These are phyloP conservation scores for Mycena latifolia DNA, from an alignment of 768 basidiomycete species.

Conservation along the genomic window DNA sequence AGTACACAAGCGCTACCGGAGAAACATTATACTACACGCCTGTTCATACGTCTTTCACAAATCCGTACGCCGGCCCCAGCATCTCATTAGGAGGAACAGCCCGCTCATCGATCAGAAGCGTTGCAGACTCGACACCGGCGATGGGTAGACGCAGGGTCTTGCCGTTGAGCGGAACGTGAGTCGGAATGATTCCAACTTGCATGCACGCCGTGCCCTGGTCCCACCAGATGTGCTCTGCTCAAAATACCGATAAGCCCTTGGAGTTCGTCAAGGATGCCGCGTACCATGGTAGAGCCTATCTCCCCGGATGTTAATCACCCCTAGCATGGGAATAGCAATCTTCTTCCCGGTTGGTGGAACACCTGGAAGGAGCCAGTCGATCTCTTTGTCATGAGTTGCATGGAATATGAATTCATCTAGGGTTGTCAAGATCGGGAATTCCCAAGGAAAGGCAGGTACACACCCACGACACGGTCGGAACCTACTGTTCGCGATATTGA, in stretches of 20 bases:
- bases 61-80: conserved; percentile 39
- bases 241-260: background rate
- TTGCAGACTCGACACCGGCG: conserved; percentile 41
- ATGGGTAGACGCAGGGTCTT: conserved; percentile 43
- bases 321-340: conserved; percentile 64
- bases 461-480: conserved; percentile 63
- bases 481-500: conserved; percentile 65
- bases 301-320: conserved; percentile 65
- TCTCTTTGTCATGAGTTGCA: conserved; percentile 56
- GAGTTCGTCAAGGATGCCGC: background rate
- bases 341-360: conserved; percentile 65
- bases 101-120: conserved; percentile 40
- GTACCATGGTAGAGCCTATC: conserved; percentile 46
- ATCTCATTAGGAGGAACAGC: conserved; percentile 42
- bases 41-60: conserved; percentile 21
- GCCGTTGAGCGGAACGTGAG: conserved; percentile 36
- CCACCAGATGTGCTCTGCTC: conserved; percentile 47
- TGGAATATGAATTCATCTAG: conserved; percentile 65
- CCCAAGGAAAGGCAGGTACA: conserved; percentile 26
- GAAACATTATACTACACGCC: no score
- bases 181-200: conserved; percentile 40
- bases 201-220: conserved; percentile 42
- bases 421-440: background rate
- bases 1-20: no score
- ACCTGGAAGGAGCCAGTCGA: conserved; percentile 66